Conservation (phyloP, 169 alveolate species). For the Perkinsus marinus region DNA sequence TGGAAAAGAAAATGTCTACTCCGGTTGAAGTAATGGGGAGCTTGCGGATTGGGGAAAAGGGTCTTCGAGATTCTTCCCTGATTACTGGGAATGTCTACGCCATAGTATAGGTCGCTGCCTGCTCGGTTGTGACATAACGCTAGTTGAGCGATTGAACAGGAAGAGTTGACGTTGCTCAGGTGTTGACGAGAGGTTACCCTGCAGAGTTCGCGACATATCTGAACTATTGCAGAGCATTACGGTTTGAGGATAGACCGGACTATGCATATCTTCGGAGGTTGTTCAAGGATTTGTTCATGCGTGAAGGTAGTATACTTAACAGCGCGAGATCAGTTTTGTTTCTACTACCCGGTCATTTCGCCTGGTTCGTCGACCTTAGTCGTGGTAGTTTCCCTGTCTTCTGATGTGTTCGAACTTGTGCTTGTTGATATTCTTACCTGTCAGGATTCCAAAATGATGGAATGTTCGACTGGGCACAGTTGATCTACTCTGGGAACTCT, state of each 20-base stretch:
- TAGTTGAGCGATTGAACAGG: too few relatives aligned
- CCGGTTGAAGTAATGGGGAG: constrained; percentile 76
- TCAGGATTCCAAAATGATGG: constrained; percentile 83
- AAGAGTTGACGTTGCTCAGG: background rate
- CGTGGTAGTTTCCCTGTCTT: too few relatives aligned
- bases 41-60: constrained; percentile 17
- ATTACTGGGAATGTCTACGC: too few relatives aligned
- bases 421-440: constrained; percentile 5
- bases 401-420: background rate
- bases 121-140: too few relatives aligned
- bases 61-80: background rate
- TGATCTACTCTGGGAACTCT: constrained; percentile 5
- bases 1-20: constrained; percentile 89
- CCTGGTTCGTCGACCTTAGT: too few relatives aligned
- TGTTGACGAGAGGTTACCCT: constrained; percentile 12
- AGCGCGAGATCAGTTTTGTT: too few relatives aligned
- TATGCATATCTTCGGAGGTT: constrained; percentile 73
- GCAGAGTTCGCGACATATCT: constrained; percentile 72
- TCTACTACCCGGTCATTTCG: too few relatives aligned
- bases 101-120: too few relatives aligned
- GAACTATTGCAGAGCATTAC: constrained; percentile 67
- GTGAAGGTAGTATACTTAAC: constrained; percentile 22
- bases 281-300: constrained; percentile 72
- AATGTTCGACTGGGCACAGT: constrained; percentile 85
- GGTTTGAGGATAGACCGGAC: constrained; percentile 84